Evolutionary conservation across 441 rosid genomes (phyloP), one percentile per base, ranked within the genome.

Genomic region (Gossypium gossypioides): DNA sequence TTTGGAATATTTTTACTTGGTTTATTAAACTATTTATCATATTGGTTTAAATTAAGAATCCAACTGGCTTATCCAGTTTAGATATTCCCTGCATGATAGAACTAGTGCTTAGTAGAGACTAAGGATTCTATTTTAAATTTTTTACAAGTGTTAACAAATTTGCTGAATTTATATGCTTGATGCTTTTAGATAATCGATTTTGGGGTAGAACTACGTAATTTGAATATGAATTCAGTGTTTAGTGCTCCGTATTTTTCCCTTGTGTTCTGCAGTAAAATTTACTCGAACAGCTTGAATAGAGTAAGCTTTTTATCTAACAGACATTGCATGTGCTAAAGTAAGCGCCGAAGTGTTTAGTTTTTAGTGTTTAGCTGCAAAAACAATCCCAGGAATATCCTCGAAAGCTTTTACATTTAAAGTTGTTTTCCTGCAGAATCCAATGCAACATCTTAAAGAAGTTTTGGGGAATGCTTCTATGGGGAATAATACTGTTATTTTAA

Each of bases 401-500:
- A 34, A 34, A 6, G 9, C 7, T 34, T 34, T 34, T 34, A 34
- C 9, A 34, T 34, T 34, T 34, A 34, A 34, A 34, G 15, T 63
- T 63, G 48, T 63, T 42, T 68, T 69, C 27, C 32, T 66, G 67
- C 59, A 76, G 82, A 58, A 4, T 46, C 68, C 54, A 15, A 57
- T 69, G 62, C 80, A 83, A 61, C 76, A 81, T 80, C 82, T 93
- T 42, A 87, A 84, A 42, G 87, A 72, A 44, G 86, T 91, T 22
- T 61, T 91, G 84, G 81, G 73, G 68, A 79, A 79, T 7, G 97
- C 97, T n/a, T 85, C 97, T 0, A 87, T 80, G 91, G 72, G 76
- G 58, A 84, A 87, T 63, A 75, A 76, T 18, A 89, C 98, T 7
- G 93, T 93, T 62, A 85, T 93, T 66, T 77, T 91, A 51, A 87